A percentile compares a stretch with the other conserved stretches of the same genome.
These are phyloP conservation scores for Chaetothyriales sp. DNA, from an alignment of 2,329 filamentous ascomycete species.

Conservation along the genomic window DNA sequence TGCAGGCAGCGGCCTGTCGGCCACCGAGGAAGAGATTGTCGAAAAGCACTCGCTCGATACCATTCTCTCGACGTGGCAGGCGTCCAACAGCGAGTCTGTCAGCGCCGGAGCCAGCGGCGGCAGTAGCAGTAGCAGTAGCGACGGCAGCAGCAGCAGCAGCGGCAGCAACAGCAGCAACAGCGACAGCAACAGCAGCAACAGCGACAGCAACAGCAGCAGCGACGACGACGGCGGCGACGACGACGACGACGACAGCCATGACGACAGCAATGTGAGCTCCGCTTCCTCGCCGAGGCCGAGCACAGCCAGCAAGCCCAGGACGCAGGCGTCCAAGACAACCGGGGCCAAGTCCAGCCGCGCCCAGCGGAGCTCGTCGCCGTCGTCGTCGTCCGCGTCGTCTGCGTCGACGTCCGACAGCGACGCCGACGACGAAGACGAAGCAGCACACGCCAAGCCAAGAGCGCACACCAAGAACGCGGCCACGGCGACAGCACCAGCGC, in stretches of 20 bases:
- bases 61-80: neutral
- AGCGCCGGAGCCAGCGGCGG: neutral
- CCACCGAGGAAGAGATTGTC: neutral
- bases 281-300: neutral
- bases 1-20: neutral
- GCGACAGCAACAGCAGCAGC: neutral
- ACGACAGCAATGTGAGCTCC: neutral
- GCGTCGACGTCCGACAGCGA: conserved; percentile 35
- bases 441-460: conserved; percentile 15
- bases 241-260: neutral
- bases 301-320: neutral
- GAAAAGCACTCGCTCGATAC: neutral
- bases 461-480: conserved; percentile 21
- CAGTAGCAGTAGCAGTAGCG: no score
- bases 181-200: neutral
- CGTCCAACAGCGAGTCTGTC: neutral
- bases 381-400: conserved; percentile 24
- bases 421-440: conserved; percentile 37
- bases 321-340: neutral
- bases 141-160: neutral
- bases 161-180: neutral
- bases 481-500: conserved; percentile 30
- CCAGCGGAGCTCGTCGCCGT: conserved; percentile 20
- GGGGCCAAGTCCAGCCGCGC: conserved; percentile 1
- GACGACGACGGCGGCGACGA: neutral